A percentile compares a stretch with the other conserved stretches of the same genome.
These are phyloP conservation scores for Apophysomyces sp. DNA, from an alignment of 371 early-diverging fungal species.

Conservation along the genomic window DNA sequence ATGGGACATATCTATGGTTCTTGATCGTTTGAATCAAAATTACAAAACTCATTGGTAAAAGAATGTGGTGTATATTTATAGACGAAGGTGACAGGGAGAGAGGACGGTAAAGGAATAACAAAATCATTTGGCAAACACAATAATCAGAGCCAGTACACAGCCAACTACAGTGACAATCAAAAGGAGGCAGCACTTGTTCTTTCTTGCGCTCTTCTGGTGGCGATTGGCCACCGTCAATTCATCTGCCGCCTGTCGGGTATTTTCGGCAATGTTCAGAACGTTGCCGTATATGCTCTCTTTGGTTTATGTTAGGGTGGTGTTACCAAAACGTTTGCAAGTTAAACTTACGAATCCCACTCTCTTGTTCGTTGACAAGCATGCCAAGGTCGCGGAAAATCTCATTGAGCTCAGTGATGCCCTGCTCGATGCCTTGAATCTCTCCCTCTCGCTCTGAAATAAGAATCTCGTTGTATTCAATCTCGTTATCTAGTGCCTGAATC, in stretches of 20 bases:
- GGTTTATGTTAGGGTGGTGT: neutral
- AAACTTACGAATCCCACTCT: conserved; percentile 80
- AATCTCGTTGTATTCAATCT: conserved; percentile 90
- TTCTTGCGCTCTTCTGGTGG: conserved; percentile 79
- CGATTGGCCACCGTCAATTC: conserved; percentile 81
- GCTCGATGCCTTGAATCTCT: conserved; percentile 91
- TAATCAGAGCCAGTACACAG: conserved; percentile 48
- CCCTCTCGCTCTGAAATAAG: conserved; percentile 92
- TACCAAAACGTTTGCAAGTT: neutral
- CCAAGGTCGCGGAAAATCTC: conserved; percentile 96
- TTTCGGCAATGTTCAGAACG: conserved; percentile 75
- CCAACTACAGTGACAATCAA: conserved; percentile 70
- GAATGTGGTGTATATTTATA: neutral
- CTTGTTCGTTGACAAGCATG: conserved; percentile 94
- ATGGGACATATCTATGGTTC: too few species aligned
- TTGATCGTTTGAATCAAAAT: too few species aligned
- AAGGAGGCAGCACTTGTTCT: conserved; percentile 80
- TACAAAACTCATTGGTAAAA: too few species aligned
- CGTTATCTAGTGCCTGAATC: conserved; percentile 80
- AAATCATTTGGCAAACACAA: conserved; percentile 48
- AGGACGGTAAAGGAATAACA: neutral
- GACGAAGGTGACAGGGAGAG: neutral
- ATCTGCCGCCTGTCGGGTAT: conserved; percentile 76
- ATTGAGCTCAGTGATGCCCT: conserved; percentile 89
- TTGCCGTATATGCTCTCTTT: conserved; percentile 66